Conservation (phyloP, 2,329 filamentous ascomycete species). For the Didymella sp. region DNA sequence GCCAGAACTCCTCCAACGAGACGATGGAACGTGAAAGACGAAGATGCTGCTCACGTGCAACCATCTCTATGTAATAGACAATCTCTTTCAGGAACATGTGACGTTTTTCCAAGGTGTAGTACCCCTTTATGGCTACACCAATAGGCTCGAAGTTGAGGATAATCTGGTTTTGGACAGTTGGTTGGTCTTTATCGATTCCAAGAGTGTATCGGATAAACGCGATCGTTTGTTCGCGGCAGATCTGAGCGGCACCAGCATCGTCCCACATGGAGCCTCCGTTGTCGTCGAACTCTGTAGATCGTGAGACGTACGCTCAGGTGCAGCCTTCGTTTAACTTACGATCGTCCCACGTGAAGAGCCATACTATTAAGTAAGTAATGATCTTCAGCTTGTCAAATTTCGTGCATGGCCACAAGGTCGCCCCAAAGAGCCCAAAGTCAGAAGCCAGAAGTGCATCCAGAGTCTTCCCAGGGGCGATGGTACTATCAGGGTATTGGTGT, state of each 20-base stretch:
- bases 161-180: neutral
- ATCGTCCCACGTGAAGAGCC: neutral
- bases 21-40: neutral
- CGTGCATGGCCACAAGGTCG: neutral
- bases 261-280: neutral
- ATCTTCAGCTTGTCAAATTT: neutral
- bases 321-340: neutral
- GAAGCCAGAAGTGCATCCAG: neutral
- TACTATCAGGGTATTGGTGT: neutral
- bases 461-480: neutral
- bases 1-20: neutral
- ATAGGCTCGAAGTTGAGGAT: neutral
- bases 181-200: neutral
- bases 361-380: neutral
- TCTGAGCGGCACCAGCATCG: neutral
- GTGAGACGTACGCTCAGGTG: neutral
- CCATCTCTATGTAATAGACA: neutral
- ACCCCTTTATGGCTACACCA: neutral
- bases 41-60: neutral
- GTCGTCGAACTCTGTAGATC: neutral
- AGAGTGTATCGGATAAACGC: neutral
- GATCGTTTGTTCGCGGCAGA: neutral
- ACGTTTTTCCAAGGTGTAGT: neutral
- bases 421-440: neutral
- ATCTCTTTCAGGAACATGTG: neutral